Percentiles rank a stretch among this genome's conserved stretches.
Conservation (phyloP, 192 early-diverging fungal genomes). For the Podila clonocystis region DNA sequence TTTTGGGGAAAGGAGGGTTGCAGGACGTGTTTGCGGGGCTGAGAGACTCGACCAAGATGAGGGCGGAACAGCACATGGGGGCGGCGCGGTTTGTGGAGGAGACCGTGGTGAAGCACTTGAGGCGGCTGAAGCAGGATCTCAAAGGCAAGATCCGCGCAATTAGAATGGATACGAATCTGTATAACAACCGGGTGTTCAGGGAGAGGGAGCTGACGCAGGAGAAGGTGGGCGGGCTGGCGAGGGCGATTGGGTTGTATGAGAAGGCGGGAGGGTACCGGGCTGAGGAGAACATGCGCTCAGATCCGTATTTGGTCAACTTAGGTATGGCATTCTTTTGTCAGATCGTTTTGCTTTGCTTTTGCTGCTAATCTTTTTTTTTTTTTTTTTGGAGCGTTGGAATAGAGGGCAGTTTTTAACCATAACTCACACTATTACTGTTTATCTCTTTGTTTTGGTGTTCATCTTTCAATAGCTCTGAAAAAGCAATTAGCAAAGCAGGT, state of each 20-base stretch:
- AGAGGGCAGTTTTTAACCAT: too few species aligned
- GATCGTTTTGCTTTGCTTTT: background rate
- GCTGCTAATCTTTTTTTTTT: too few species aligned
- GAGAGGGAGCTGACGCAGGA: constrained; percentile 55
- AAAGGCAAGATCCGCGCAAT: constrained; percentile 54
- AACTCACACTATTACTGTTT: too few species aligned
- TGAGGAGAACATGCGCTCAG: constrained; percentile 31
- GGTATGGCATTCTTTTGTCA: background rate
- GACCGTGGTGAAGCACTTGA: constrained; percentile 43
- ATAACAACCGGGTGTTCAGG: constrained; percentile 49
- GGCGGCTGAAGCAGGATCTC: constrained; percentile 51
- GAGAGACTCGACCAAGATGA: constrained; percentile 35
- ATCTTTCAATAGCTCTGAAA: constrained; percentile 5
- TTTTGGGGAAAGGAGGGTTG: constrained; percentile 42
- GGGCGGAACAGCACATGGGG: constrained; percentile 45
- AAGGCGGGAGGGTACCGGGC: constrained; percentile 24
- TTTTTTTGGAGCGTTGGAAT: too few species aligned
- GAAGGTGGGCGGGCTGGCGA: constrained; percentile 42
- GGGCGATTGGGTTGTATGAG: constrained; percentile 36
- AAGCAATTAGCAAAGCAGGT: constrained; percentile 38
- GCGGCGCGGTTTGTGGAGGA: constrained; percentile 43
- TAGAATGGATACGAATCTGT: constrained; percentile 34
- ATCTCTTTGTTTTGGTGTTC: too few species aligned
- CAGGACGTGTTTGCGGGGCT: constrained; percentile 50
- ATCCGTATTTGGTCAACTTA: constrained; percentile 32